Evolutionary conservation across 2,329 filamentous ascomycete species (phyloP), one percentile per base, ranked within the genome.

Genomic region (Neofusicoccum parvum): DNA sequence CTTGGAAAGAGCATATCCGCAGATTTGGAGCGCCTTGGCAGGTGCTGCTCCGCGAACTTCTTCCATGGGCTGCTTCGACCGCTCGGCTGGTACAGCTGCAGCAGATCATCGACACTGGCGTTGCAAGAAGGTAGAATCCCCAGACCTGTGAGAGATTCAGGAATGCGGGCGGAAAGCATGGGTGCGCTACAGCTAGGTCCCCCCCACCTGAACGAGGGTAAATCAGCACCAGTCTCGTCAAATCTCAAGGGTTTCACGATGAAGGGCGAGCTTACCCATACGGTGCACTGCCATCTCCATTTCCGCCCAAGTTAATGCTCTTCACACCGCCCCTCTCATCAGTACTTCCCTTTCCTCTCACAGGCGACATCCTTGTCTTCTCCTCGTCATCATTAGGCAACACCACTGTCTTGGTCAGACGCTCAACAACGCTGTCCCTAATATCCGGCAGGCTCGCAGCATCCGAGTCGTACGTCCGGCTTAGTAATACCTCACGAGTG

Each of bases 401-500:
- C 20, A 34, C 32, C 12, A 59, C 46, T 11, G 32, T 37, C 20
- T 34, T 48, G 20, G 63, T 51, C 43, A 65, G n/a, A 11, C 53
- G 51, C 5, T 65, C 63, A 10, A 59, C 63, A 12, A 65, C 43
- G 20, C 63, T 65, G 36, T 65, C 45, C 14, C 53, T 39, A n/a
- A 65, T 45, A 23, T 65, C 63, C 5, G 63, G 51, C 17, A 65
- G 17, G 20, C 43, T 58, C n/a, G 53, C 36, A 12, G 63, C 63
- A 32, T 65, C 63, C 6, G 51, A 58, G n/a, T 65, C 63, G 20
- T 65, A 65, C 15, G 56, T 60, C 6, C 43, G 43, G 14, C 41
- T 46, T 11, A 60, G 41, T 27, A 60, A 15, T 11, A 60, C 43
- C 17, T 60, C 56, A 7, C 43, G 15, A 14, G 56, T n/a, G 27